phyloP scores from a whole-genome alignment of 1,284 basidiomycete species.

The Termitomyces sp. region DNA sequence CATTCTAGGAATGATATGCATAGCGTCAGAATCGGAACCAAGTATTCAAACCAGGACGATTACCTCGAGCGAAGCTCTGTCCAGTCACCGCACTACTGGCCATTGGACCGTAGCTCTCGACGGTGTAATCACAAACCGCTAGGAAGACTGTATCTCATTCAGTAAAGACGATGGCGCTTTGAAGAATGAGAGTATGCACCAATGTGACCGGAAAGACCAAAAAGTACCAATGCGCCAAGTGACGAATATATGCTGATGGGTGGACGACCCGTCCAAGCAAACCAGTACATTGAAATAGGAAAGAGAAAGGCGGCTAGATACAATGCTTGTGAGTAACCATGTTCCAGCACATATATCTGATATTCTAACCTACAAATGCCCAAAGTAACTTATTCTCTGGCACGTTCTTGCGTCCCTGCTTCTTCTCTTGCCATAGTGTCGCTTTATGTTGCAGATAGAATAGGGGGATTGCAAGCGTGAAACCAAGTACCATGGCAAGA shows the following conservation, averaged over 20 bases:
- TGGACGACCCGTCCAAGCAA: constrained; percentile 18
- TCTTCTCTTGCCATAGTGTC: constrained; percentile 14
- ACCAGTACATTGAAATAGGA: constrained; percentile 20
- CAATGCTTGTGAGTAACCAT: background rate
- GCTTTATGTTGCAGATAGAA: constrained; percentile 15
- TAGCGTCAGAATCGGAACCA: background rate
- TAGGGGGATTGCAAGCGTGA: constrained; percentile 16
- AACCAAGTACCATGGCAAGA: constrained; percentile 14
- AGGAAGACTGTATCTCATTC: constrained; percentile 12
- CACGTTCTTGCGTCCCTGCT: constrained; percentile 13
- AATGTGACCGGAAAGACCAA: constrained; percentile 19
- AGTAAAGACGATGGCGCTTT: background rate
- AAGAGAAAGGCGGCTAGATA: constrained; percentile 17
- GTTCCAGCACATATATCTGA: background rate
- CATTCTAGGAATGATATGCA: constrained; percentile 9
- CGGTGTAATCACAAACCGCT: constrained; percentile 18
- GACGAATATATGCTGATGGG: constrained; percentile 17
- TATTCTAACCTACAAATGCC: constrained; percentile 14
- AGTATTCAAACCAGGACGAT: background rate
- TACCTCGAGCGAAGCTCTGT: constrained; percentile 19
- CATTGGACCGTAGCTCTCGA: constrained; percentile 19
- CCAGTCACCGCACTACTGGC: constrained; percentile 20
- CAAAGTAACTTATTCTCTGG: constrained; percentile 20
- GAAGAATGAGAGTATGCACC: constrained; percentile 4
- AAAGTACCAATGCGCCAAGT: constrained; percentile 15